Evolutionary conservation across 495 filamentous ascomycete genomes (phyloP), one percentile per base, ranked within the genome.

Genomic region (Entonaema liquescens): DNA sequence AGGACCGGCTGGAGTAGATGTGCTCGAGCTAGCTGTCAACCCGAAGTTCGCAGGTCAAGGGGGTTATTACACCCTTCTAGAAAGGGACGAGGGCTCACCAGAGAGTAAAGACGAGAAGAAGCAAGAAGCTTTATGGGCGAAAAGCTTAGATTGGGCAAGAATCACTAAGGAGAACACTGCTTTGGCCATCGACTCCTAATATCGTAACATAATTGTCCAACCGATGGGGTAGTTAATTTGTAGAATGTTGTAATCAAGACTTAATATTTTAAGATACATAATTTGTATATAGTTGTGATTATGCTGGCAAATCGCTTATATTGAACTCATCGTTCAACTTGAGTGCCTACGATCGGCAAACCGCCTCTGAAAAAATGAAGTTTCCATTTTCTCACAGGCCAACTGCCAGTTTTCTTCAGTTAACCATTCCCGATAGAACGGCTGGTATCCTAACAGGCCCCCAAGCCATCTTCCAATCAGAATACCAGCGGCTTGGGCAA

Each of bases 81-180:
- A 76, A 31, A 78, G 79, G 56, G 78, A 79, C 26, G 56, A 73
- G 15, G 81, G 79, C 62, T 79, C 81, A 1, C 72, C 76, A 5
- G 80, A 80, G 11, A 84, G 77, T 47, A 49, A 67, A 23, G 74
- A 82, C 35, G 76, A 79, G 59, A 60, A 44, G 44, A 82, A 77
- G 71, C 81, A 84, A 70, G 64, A 82, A 40, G 66, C 19, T n/a
- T n/a, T 86, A 11, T 87, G 83, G 83, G 28, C 19, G 13, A 81
- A 81, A 65, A 84, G 64, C 17, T 31, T 79, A 52, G 65, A 80
- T 62, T 87, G 83, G 84, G 72, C 73, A 8, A 59, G 55, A 8
- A 70, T 81, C 53, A 56, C 23, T 3, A 36, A 33, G 4, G 61
- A 62, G n/a, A 26, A 66, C n/a, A 70, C 71, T 2, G 29, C 26